phyloP scores from a whole-genome alignment of 768 basidiomycete species.

The Pseudohyphozyma bogoriensis region DNA sequence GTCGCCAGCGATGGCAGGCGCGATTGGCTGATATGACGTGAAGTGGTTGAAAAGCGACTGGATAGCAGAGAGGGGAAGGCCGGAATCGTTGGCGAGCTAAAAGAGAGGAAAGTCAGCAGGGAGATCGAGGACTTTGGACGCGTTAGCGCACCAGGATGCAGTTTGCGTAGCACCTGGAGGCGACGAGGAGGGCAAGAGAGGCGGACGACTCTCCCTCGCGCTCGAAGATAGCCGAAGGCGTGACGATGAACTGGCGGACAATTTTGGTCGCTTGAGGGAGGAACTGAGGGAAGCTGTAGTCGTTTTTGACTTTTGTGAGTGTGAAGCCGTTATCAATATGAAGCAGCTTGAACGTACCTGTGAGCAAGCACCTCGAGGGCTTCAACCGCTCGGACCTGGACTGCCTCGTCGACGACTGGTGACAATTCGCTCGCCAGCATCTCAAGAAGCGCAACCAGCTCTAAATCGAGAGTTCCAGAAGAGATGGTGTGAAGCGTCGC shows the following conservation, averaged over 20 bases:
- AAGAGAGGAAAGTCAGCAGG: not conserved
- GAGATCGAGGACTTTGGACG: not conserved
- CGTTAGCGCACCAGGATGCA: conserved; percentile 48
- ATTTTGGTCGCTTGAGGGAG: conserved; percentile 64
- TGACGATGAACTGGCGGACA: conserved; percentile 76
- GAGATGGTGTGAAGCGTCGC: not conserved
- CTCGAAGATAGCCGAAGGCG: conserved; percentile 78
- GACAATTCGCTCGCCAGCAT: conserved; percentile 65
- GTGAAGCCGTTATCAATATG: not conserved
- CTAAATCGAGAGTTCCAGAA: not conserved
- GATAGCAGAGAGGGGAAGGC: conserved; percentile 86
- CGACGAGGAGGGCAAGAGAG: conserved; percentile 65
- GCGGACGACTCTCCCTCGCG: conserved; percentile 62
- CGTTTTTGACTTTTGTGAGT: too few relatives aligned
- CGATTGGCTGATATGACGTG: too few relatives aligned
- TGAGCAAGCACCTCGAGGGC: conserved; percentile 72
- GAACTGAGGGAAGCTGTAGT: conserved; percentile 65
- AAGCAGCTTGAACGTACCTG: conserved; percentile 47
- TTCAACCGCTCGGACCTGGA: conserved; percentile 83
- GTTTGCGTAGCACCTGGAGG: conserved; percentile 78
- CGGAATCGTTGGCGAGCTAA: conserved; percentile 56
- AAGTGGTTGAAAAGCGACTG: conserved; percentile 92
- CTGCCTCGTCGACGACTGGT: conserved; percentile 67
- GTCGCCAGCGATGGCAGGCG: conserved; percentile 32
- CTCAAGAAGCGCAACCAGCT: not conserved